A percentile compares a stretch with the other conserved stretches of the same genome.
Conservation (phyloP, 495 filamentous ascomycete species). For the Xylaria castorea region DNA sequence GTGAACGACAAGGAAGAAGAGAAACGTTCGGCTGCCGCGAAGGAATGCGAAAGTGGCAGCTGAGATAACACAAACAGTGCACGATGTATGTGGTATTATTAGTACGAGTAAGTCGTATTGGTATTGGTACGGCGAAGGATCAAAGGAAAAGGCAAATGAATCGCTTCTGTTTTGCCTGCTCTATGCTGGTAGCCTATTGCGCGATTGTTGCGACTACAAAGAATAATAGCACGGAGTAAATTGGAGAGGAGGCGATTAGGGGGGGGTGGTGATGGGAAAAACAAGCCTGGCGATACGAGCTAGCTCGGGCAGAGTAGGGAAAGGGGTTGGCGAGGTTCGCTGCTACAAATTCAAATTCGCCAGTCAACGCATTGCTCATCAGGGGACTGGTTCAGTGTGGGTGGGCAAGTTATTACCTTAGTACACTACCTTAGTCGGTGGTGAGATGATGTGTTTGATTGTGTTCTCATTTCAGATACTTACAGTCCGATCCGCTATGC, state of each 20-base stretch:
- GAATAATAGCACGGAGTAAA: neutral
- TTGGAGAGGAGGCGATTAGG: constrained; percentile 9
- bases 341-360: constrained; percentile 20
- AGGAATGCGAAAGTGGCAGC: constrained; percentile 25
- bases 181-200: constrained; percentile 8
- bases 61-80: constrained; percentile 23
- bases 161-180: constrained; percentile 21
- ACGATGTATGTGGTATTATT: constrained; percentile 24
- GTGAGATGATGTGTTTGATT: constrained; percentile 27
- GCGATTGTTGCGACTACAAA: constrained; percentile 26
- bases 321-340: constrained; percentile 19
- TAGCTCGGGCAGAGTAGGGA: constrained; percentile 24
- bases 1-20: constrained; percentile 22
- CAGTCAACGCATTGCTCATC: constrained; percentile 3
- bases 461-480: constrained; percentile 9
- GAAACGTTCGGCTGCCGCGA: constrained; percentile 19
- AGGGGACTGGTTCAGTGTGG: constrained; percentile 16
- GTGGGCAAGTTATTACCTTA: constrained; percentile 15
- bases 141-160: constrained; percentile 19
- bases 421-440: constrained; percentile 7
- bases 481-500: neutral
- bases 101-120: constrained; percentile 2
- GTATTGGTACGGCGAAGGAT: constrained; percentile 11
- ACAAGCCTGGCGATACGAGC: constrained; percentile 8
- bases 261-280: neutral